These are phyloP conservation scores for Pharus latifolius DNA, from an alignment of 176 grass and related monocot species.

Conservation along the genomic window DNA sequence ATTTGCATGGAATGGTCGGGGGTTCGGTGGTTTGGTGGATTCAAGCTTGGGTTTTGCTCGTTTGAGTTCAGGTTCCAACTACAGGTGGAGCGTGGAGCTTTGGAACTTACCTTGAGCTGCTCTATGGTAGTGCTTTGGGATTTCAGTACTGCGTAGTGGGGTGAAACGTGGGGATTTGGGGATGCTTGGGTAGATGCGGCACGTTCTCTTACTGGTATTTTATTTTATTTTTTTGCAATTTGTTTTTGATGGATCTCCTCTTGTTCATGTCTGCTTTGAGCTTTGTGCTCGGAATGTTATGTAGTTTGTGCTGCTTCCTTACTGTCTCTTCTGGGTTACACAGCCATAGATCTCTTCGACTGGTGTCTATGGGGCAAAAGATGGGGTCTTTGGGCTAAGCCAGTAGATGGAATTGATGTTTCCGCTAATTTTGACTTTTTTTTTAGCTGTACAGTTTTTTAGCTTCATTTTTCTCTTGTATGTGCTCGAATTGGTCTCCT, in stretches of 20 bases:
- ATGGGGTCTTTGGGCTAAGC: constrained; percentile 11
- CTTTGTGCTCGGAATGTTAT: not conserved
- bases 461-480: not conserved
- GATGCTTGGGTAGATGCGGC: constrained; percentile 21
- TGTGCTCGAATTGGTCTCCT: constrained; percentile 2
- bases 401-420: not conserved
- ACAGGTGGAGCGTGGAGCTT: not conserved
- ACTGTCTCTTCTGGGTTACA: not conserved
- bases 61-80: not conserved
- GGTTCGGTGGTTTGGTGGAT: constrained; percentile 15
- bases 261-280: not conserved
- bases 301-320: not conserved
- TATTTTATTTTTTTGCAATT: not conserved
- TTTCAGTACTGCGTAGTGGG: constrained; percentile 1
- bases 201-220: constrained; percentile 9
- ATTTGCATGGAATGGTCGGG: constrained; percentile 1
- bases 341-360: no score
- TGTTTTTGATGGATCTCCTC: not conserved
- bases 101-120: constrained; percentile 1
- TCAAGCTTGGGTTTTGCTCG: constrained; percentile 22
- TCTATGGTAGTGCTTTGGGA: constrained; percentile 11
- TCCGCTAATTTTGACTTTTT: not conserved
- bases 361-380: not conserved
- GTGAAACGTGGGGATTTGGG: constrained; percentile 35
- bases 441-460: no score